Evolutionary conservation across 148 eudicot genomes (phyloP), one percentile per base, ranked within the genome.

Genomic region (Polygonum aviculare): DNA sequence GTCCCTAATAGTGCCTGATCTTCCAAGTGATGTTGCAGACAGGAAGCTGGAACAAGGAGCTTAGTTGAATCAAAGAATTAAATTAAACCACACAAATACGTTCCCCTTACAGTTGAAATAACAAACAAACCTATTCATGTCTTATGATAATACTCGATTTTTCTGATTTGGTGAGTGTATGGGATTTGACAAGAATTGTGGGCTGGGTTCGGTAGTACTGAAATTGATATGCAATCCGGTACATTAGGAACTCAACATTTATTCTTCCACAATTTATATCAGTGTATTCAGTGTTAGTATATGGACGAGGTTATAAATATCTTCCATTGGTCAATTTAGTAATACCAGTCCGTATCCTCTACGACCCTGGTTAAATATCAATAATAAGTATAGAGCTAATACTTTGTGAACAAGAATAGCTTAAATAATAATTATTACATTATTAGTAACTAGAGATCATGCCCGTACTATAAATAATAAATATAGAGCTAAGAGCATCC

Each of bases 1-100:
- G 83, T 84, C 69, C 87, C 86, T 2, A 76, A 69, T 72, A 59
- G 87, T 84, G 60, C 74, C 74, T 78, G 11, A 84, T 77, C 82
- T 76, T 18, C 87, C 87, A 2, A 88, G 81, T 78, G 89, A 86
- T 57, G 74, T 51, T 69, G 83, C 76, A 49, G 44, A 71, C 19
- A 18, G 48, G 76, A 76, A 75, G 48, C 50, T 69, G 52, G 60
- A 45, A 36, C 45, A 72, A 48, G 40, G 52, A 31, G 35, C 18
- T 10, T 72, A 72, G 54, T 38, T 6, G 21, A 67, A 67, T 5
- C 44, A 38, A 15, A 31, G 70, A 39, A 63, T 11, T 33, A 5
- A 63, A 31, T 33, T 63, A 35, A 33, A 63, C 70, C 39, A 63
- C 40, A 63, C 40, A 14, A 33, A 14, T 12, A 15, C 36, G 8